These are phyloP conservation scores for Fusarium redolens DNA, from an alignment of 2,329 filamentous ascomycete species.

Conservation along the genomic window DNA sequence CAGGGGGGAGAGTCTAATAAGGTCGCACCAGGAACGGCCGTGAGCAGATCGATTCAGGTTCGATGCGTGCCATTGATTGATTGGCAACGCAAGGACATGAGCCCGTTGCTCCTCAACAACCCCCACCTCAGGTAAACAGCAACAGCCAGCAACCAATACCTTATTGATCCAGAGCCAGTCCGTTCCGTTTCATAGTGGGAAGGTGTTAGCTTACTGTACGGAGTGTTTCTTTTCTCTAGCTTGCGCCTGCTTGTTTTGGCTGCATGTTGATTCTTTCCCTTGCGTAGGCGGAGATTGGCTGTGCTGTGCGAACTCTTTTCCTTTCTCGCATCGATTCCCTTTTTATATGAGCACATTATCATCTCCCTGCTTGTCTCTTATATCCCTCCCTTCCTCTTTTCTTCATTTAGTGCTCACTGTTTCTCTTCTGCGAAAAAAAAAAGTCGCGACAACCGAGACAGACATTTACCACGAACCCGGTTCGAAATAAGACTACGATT, in stretches of 20 bases:
- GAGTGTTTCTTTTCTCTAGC: conserved; percentile 14
- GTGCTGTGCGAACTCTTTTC: conserved; percentile 30
- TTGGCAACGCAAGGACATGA: conserved; percentile 22
- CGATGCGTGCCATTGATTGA: conserved; percentile 28
- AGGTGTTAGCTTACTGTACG: conserved; percentile 14
- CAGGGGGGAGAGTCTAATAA: conserved; percentile 24
- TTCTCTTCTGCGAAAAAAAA: background rate
- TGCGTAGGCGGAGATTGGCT: conserved; percentile 31
- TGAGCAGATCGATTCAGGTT: conserved; percentile 29
- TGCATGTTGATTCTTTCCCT: conserved; percentile 34
- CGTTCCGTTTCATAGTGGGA: conserved; percentile 27
- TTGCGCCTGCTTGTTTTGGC: conserved; percentile 32
- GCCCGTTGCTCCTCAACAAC: conserved; percentile 44
- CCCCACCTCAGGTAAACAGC: conserved; percentile 40
- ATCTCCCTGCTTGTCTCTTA: conserved; percentile 10
- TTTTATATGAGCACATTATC: conserved; percentile 14
- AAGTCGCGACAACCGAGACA: conserved; percentile 1
- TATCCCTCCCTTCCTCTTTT: background rate
- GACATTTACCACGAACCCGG: conserved; percentile 12
- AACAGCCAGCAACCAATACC: conserved; percentile 14
- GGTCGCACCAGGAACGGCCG: conserved; percentile 40
- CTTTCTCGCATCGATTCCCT: conserved; percentile 22
- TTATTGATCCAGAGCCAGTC: background rate
- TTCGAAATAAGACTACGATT: conserved; percentile 30
- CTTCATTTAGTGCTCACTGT: conserved; percentile 5